A percentile compares a stretch with the other conserved stretches of the same genome.
Evolutionary conservation across 2,329 filamentous ascomycete genomes (phyloP).

Genomic region (Bipolaris sorokiniana): DNA sequence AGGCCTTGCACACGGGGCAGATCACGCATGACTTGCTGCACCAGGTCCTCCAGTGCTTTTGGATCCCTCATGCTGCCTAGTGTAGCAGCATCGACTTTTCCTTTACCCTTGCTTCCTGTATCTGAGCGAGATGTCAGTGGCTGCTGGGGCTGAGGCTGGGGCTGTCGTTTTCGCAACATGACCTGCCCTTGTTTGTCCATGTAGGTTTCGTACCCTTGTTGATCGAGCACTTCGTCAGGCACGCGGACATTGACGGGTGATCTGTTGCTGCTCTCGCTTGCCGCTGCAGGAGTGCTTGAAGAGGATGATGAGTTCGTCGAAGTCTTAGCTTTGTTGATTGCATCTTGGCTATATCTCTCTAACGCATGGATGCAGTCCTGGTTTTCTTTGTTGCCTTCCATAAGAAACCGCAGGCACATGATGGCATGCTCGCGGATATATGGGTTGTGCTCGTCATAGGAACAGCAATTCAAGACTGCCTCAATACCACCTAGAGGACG

Average conservation of each 20-base stretch:
- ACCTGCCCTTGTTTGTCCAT: constrained; percentile 58
- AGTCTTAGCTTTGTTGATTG: constrained; percentile 21
- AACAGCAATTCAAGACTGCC: constrained; percentile 84
- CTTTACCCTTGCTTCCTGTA: constrained; percentile 22
- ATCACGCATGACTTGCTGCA: constrained; percentile 56
- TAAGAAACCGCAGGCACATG: constrained; percentile 61
- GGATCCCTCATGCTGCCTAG: constrained; percentile 48
- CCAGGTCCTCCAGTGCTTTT: constrained; percentile 52
- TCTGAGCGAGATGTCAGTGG: constrained; percentile 15
- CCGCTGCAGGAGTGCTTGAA: background rate
- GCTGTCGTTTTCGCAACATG: constrained; percentile 53
- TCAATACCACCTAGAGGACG: constrained; percentile 85
- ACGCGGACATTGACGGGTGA: constrained; percentile 45
- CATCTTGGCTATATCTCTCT: constrained; percentile 40
- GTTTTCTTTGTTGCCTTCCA: constrained; percentile 76
- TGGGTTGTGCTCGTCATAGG: constrained; percentile 90
- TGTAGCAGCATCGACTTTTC: constrained; percentile 36
- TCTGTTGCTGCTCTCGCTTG: constrained; percentile 12
- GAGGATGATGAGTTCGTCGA: constrained; percentile 1
- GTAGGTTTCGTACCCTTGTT: constrained; percentile 58
- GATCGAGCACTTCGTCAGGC: constrained; percentile 56
- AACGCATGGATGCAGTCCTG: constrained; percentile 73
- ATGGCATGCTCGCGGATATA: constrained; percentile 83
- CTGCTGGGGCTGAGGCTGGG: constrained; percentile 14
- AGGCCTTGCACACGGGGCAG: constrained; percentile 50